Base-by-base conservation (phyloP, 345 rosid species). In the Populus alba region DNA sequence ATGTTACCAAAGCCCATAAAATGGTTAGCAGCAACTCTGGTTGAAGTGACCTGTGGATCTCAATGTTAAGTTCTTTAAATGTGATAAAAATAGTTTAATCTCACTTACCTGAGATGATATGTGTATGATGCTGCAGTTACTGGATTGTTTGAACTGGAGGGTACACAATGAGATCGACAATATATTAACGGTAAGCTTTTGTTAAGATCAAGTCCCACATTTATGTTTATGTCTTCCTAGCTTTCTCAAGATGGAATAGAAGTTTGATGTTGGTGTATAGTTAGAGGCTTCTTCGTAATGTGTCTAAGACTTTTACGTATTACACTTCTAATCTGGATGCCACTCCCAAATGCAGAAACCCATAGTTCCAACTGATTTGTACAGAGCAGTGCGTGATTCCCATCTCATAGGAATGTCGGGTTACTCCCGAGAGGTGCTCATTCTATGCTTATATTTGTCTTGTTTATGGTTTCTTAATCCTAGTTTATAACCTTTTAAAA, bases 381-480 rank as follows among this genome's bases (percentile, higher is more conserved):
- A 92, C 80, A 87, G 89, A 82, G 86, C 84, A 43, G 87, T 96
- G 39, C 92, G 98, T 16, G 97, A 96, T 84, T 92, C 98, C 61
- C 97, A 94, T 62, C 95, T 94, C 66, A 88, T 94, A 75, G 99
- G 99, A 82, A 80, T 96, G 94, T 89, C 99, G 6, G 99, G 99
- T 49, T 94, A 89, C 89, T 89, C 98, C 61, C 90, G 84, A 90
- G 98, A 96, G 95, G 99, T 96, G 79, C 79, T 75, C 37, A 49
- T 73, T 80, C 65, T 73, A 78, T 79, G 55, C 75, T 74, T 27
- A 65, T 25, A 39, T 8, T 63, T 70, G 8, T 45, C 49, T 43
- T 76, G 65, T 66, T 66, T 73, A 18, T 55, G 51, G 38, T 38
- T 53, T 65, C 27, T 25, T 67, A 17, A 11, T 31, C 69, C 37